Evolutionary conservation across 805 yeast species (phyloP), one percentile per base, ranked within the genome.

Genomic region (Isabelozyma pseudorhagii): DNA sequence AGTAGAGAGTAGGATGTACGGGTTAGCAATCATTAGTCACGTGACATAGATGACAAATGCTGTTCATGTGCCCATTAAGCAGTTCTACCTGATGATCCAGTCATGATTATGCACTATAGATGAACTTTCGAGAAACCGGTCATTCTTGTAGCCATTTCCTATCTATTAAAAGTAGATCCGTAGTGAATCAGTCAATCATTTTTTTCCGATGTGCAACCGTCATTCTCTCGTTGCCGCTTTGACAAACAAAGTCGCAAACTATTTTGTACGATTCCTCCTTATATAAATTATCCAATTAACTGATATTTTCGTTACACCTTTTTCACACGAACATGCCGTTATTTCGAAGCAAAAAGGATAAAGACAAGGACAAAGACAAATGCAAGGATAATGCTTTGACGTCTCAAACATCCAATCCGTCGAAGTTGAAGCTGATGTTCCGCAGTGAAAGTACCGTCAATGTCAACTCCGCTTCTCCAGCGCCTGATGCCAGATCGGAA

Each of bases 391-490:
- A 10, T 29, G 34, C 8, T 8, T 29, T 29, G 10, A 29, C 10
- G 8, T 10, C 34, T 29, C 34, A 29, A 10, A 29, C 41, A 3
- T 17, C 38, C 28, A 31, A 36, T 28, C 38, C 50, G 28, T n/a
- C 15, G 29, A 50, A 44, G 25, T 38, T 51, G 3, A 49, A 46
- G 29, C 45, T 47, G 17, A 28, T 51, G 5, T 51, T 51, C 25
- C 45, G 39, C 3, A 25, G 36, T 29, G 34, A 29, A 29, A 29
- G 34, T 10, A 29, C 3, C 10, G 34, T 29, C 8, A 29, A 29
- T 29, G 10, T 29, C 34, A 8, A 29, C 34, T 29, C 10, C 34
- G 10, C 34, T 10, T 8, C 8, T 10, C 10, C 34, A 29, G 10
- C 34, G 34, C 8, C 34, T 29, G 8, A 10, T 29, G 10, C 34